Evolutionary conservation across 352 stramenopile genomes (phyloP).

Genomic region (Phytopythium cucurbitacearum): DNA sequence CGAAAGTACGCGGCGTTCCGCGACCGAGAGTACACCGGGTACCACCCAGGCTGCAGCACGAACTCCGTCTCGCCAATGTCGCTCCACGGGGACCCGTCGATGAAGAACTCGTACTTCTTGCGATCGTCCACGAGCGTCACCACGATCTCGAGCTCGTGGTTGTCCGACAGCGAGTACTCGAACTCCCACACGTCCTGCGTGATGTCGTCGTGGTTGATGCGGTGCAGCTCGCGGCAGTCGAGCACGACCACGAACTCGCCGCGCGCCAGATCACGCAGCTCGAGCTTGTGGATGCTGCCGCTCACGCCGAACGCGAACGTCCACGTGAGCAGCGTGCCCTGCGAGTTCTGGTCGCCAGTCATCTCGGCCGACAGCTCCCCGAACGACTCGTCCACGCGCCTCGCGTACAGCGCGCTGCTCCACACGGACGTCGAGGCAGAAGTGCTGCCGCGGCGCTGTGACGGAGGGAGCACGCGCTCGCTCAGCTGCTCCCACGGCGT

Average conservation of each 20-base stretch:
- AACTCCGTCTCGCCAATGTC: constrained; percentile 81
- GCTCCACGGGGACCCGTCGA: constrained; percentile 66
- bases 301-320: constrained; percentile 81
- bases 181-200: constrained; percentile 66
- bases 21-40: constrained; percentile 74
- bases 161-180: constrained; percentile 61
- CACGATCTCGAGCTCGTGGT: constrained; percentile 62
- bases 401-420: constrained; percentile 77
- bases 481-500: constrained; percentile 60
- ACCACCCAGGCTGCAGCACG: constrained; percentile 72
- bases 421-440: constrained; percentile 41
- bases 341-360: constrained; percentile 24
- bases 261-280: constrained; percentile 54
- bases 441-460: constrained; percentile 17
- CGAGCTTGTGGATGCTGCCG: constrained; percentile 71
- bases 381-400: constrained; percentile 52
- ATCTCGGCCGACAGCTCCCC: constrained; percentile 41
- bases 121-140: constrained; percentile 61
- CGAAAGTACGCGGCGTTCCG: constrained; percentile 72
- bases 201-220: constrained; percentile 64
- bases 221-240: constrained; percentile 54
- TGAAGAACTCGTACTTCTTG: constrained; percentile 73
- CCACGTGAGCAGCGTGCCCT: constrained; percentile 56
- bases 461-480: constrained; percentile 39
- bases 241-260: constrained; percentile 80